Evolutionary conservation across 768 basidiomycete species (phyloP).

Genomic region (Russula virescens): DNA sequence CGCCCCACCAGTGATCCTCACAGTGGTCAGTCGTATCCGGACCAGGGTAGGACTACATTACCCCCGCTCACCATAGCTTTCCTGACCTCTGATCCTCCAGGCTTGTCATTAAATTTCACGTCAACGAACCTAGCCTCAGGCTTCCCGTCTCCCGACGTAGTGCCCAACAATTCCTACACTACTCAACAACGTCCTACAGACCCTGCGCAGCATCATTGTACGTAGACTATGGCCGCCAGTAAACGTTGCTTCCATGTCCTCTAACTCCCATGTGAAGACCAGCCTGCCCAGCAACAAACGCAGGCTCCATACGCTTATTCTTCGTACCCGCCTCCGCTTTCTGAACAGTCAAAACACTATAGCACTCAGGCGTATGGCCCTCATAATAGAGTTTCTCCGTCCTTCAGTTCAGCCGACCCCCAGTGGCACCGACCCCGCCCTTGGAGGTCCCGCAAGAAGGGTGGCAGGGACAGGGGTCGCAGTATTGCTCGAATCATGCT

Average conservation of each 20-base stretch:
- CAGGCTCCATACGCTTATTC: conserved; percentile 7
- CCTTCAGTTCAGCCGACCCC: not conserved
- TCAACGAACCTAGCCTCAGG: conserved; percentile 18
- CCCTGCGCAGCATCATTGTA: conserved; percentile 9
- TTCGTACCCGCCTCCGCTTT: not conserved
- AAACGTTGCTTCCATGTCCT: not conserved
- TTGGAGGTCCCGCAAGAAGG: not conserved
- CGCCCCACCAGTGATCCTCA: conserved; percentile 20
- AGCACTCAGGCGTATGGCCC: not conserved
- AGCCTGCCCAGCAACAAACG: conserved; percentile 11
- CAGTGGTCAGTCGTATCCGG: conserved; percentile 21
- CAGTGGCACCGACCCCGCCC: conserved; percentile 13
- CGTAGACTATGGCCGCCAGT: conserved; percentile 5
- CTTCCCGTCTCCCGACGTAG: conserved; percentile 10
- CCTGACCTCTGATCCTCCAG: conserved; percentile 21
- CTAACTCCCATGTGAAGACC: conserved; percentile 9
- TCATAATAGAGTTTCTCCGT: conserved; percentile 12
- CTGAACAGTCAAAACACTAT: conserved; percentile 10
- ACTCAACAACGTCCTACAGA: conserved; percentile 14
- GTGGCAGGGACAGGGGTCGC: not conserved
- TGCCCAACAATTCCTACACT: conserved; percentile 12
- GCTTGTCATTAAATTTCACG: conserved; percentile 20
- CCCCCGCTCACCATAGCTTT: conserved; percentile 24
- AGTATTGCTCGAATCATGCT: conserved; percentile 1
- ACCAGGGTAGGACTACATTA: conserved; percentile 24